phyloP scores from a whole-genome alignment of 257 asterid species.

The Thymus quinquecostatus region DNA sequence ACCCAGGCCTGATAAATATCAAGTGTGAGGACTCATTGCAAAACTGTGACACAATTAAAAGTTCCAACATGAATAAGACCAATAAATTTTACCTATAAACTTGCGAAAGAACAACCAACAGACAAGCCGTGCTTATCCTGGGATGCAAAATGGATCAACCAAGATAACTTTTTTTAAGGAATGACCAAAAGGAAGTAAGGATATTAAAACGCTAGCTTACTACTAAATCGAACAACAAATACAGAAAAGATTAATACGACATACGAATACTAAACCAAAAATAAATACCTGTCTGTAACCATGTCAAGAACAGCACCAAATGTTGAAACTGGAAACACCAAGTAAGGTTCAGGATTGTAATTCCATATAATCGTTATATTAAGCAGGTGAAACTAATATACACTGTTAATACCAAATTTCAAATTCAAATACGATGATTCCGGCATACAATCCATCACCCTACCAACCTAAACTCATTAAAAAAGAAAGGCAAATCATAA shows the following conservation, averaged over 20 bases:
- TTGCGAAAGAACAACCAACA: conserved; percentile 93
- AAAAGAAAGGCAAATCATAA: conserved; percentile 26
- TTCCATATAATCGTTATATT: conserved; percentile 8
- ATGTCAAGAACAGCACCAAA: conserved; percentile 98
- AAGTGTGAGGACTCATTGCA: conserved; percentile 26
- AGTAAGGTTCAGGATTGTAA: conserved; percentile 29
- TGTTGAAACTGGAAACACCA: conserved; percentile 75
- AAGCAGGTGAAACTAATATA: conserved; percentile 28
- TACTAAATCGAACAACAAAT: background rate
- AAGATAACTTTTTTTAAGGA: conserved; percentile 26
- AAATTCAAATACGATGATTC: background rate
- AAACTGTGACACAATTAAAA: background rate
- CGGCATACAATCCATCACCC: background rate
- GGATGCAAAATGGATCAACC: conserved; percentile 30
- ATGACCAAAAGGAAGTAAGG: conserved; percentile 25
- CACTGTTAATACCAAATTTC: conserved; percentile 22
- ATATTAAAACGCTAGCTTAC: conserved; percentile 11
- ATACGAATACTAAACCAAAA: too few species aligned
- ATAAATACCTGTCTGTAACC: conserved; percentile 99
- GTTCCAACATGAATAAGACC: conserved; percentile 7
- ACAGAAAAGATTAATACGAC: conserved; percentile 2
- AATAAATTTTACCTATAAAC: conserved; percentile 73
- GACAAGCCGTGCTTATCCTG: conserved; percentile 98
- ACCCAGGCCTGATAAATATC: conserved; percentile 74
- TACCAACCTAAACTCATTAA: conserved; percentile 19